These are phyloP conservation scores for Aspergillus eucalypticola DNA, from an alignment of 2,329 filamentous ascomycete species.

Conservation along the genomic window DNA sequence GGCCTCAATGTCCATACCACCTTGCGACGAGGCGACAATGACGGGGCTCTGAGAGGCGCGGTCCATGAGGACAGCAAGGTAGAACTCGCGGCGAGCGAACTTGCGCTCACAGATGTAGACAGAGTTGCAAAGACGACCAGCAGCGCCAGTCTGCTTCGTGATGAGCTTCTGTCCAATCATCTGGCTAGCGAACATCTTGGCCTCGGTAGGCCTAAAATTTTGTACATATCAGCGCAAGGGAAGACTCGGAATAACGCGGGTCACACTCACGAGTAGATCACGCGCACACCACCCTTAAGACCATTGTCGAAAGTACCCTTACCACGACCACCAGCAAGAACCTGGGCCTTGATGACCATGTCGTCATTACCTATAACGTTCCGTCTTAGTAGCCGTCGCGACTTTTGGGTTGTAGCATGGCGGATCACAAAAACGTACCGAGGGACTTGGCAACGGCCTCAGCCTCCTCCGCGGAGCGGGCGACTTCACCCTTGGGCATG, in stretches of 20 bases:
- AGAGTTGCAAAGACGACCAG: constrained; percentile 89
- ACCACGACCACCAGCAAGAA: constrained; percentile 94
- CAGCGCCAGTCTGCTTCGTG: constrained; percentile 97
- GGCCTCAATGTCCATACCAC: constrained; percentile 98
- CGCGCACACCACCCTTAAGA: constrained; percentile 95
- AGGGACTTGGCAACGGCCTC: constrained; percentile 89
- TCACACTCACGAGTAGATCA: constrained; percentile 82
- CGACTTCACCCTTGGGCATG: constrained; percentile 86
- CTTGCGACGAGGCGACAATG: constrained; percentile 96
- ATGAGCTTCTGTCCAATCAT: constrained; percentile 99
- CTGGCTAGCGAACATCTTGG: constrained; percentile 96
- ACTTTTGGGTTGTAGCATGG: constrained; percentile 9
- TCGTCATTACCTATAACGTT: constrained; percentile 69
- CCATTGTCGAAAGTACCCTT: constrained; percentile 98
- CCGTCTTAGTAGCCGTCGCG: constrained; percentile 1
- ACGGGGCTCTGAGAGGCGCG: constrained; percentile 85
- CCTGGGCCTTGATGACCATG: constrained; percentile 99
- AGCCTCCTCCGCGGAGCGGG: constrained; percentile 79
- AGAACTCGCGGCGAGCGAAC: constrained; percentile 98
- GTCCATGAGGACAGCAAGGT: constrained; percentile 98
- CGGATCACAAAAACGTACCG: constrained; percentile 52
- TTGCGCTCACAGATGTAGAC: constrained; percentile 99
- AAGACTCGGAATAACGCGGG: not conserved
- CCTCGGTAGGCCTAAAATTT: constrained; percentile 69
- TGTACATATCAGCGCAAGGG: constrained; percentile 14